Evolutionary conservation across 116 monocot genomes (phyloP), one percentile per base, ranked within the genome.

Genomic region (Phalaenopsis hybrid): DNA sequence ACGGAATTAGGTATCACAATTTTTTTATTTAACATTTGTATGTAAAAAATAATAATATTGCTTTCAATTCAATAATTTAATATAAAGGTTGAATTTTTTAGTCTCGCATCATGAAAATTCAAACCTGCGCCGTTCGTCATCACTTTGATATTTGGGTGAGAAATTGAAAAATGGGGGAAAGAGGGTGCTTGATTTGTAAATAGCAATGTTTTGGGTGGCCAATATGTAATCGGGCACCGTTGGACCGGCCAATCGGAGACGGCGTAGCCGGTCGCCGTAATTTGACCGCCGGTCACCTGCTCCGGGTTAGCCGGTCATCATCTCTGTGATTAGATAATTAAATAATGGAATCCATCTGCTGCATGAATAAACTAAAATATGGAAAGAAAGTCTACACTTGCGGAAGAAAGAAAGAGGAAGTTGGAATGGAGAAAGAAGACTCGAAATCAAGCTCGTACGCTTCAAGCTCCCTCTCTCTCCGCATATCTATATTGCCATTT

Each of bases 371-470:
- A 77, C 31, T 77, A 77, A 77, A 0, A 41, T 21, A 51, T 15
- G 28, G 12, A 28, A 77, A 75, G 5, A 46, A 75, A 77, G 77
- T 77, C 77, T 77, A 77, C 18, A 31, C 31, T 31, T 33, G 51
- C 28, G 31, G 5, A 52, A 77, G 49, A 52, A 46, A 75, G 75
- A 23, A 46, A n/a, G 75, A 46, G 46, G 46, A 21, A 21, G 1
- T 77, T 51, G 17, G 5, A 52, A 77, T 77, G 77, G 28, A 77
- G 77, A 28, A 51, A 13, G 50, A 49, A 25, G 77, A 77, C 77
- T 52, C 52, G 28, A 77, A 52, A 4, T 31, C 51, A 21, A 25
- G 51, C 10, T 28, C 61, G 12, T 57, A 43, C 52, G 8, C 13
- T 4, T 37, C 41, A 41, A 2, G 13, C 34, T 57, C 20, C 21